These are phyloP conservation scores for Aspergillus coremiiformis DNA, from an alignment of 495 filamentous ascomycete genomes.

Conservation along the genomic window DNA sequence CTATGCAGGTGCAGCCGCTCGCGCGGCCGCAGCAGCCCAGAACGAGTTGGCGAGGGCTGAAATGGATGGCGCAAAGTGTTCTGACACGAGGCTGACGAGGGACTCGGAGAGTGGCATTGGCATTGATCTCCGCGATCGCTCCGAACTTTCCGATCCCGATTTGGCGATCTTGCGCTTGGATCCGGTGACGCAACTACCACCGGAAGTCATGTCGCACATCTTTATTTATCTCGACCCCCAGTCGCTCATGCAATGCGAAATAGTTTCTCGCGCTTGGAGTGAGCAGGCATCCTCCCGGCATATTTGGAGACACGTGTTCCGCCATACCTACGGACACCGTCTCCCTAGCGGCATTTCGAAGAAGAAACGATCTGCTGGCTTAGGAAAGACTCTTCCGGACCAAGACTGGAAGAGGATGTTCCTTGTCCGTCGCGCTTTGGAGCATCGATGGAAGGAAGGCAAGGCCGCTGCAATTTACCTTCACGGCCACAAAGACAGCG, in stretches of 20 bases:
- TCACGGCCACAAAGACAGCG: conserved; percentile 86
- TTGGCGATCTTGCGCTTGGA: conserved; percentile 45
- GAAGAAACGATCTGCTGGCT: conserved; percentile 37
- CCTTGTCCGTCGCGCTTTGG: conserved; percentile 62
- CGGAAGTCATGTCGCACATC: conserved; percentile 66
- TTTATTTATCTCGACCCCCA: conserved; percentile 62
- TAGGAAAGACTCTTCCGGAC: conserved; percentile 43
- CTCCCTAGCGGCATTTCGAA: conserved; percentile 35
- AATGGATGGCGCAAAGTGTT: conserved; percentile 26
- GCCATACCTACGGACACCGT: conserved; percentile 49
- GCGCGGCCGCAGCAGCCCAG: conserved; percentile 61
- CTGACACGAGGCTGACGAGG: conserved; percentile 30
- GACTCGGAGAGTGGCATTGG: conserved; percentile 77
- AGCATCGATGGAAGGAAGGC: conserved; percentile 70
- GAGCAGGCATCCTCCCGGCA: conserved; percentile 53
- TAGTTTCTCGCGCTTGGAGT: conserved; percentile 59
- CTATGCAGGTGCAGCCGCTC: conserved; percentile 60
- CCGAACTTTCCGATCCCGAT: conserved; percentile 37
- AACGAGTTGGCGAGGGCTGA: conserved; percentile 50
- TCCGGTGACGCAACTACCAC: conserved; percentile 58
- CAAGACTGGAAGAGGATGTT: conserved; percentile 87
- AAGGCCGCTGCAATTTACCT: conserved; percentile 76
- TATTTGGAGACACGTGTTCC: conserved; percentile 74
- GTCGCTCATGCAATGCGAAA: conserved; percentile 53
- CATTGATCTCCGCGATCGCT: conserved; percentile 54